Percentiles rank a stretch among this genome's conserved stretches.
Evolutionary conservation across 2,329 filamentous ascomycete genomes (phyloP).

Genomic region (Trichoderma sp.): DNA sequence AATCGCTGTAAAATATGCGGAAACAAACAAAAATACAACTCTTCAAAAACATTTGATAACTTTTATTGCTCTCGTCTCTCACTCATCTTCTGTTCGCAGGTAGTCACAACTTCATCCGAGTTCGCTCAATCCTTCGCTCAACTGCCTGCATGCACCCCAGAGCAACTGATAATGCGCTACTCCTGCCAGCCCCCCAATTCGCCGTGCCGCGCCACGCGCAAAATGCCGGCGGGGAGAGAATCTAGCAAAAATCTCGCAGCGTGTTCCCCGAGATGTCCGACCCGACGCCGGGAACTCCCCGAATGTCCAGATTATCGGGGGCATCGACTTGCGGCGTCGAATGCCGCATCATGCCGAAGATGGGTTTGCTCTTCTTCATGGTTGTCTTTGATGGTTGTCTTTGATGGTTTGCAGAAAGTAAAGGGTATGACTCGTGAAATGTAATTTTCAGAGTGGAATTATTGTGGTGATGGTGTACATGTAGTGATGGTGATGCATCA

Average conservation of each 20-base stretch:
- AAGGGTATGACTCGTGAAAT: not conserved
- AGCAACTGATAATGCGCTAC: not conserved
- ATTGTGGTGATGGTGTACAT: not conserved
- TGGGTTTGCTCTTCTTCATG: not conserved
- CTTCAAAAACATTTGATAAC: slow-evolving; percentile 13
- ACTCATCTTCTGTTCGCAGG: not conserved
- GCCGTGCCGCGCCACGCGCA: slow-evolving; percentile 10
- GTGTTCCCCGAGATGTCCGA: slow-evolving; percentile 16
- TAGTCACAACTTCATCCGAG: not conserved
- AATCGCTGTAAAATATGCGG: slow-evolving; percentile 1
- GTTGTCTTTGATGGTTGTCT: not conserved
- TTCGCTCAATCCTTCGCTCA: not conserved
- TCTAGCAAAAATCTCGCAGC: slow-evolving; percentile 8
- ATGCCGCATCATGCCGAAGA: not conserved
- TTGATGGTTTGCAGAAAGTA: not conserved
- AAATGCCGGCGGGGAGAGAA: not conserved
- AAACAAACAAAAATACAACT: not conserved
- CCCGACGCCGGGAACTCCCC: not conserved
- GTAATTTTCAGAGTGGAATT: not conserved
- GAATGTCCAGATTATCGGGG: not conserved
- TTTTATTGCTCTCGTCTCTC: not conserved
- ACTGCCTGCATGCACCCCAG: not conserved
- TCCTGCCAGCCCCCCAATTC: not conserved
- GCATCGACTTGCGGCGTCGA: not conserved
- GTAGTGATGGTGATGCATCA: not conserved